Conservation (phyloP, 2,329 filamentous ascomycete species). For the Penicillium sclerotiorum region DNA sequence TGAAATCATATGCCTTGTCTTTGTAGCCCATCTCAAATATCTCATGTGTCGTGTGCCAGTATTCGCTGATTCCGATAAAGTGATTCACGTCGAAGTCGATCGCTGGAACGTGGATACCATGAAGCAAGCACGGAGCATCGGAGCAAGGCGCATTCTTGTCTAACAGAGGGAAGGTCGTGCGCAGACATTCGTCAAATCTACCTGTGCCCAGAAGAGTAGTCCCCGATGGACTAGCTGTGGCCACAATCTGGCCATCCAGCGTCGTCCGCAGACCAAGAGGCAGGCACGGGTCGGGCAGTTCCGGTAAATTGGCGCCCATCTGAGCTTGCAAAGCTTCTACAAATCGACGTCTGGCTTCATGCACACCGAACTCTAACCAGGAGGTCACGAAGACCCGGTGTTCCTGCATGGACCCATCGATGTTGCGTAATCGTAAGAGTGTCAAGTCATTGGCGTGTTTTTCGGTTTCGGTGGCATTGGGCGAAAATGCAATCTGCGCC, state of each 20-base stretch:
- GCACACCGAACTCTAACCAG: constrained; percentile 97
- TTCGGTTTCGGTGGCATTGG: constrained; percentile 84
- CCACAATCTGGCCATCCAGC: constrained; percentile 64
- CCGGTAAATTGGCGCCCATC: constrained; percentile 60
- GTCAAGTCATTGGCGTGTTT: constrained; percentile 91
- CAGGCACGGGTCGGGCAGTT: constrained; percentile 88
- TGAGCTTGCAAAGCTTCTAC: constrained; percentile 73
- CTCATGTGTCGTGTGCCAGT: constrained; percentile 97
- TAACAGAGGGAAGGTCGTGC: constrained; percentile 78
- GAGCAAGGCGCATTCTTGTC: constrained; percentile 85
- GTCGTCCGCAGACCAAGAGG: constrained; percentile 75
- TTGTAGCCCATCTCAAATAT: constrained; percentile 80
- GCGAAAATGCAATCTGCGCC: constrained; percentile 96
- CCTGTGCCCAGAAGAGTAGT: constrained; percentile 78
- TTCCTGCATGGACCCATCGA: constrained; percentile 76
- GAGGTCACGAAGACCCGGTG: constrained; percentile 93
- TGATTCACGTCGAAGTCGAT: constrained; percentile 98
- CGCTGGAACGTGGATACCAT: constrained; percentile 88
- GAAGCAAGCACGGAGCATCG: constrained; percentile 82
- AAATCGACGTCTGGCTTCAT: constrained; percentile 84
- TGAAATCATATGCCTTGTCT: constrained; percentile 82
- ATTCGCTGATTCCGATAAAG: constrained; percentile 96
- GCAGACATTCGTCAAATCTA: constrained; percentile 80
- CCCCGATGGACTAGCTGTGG: constrained; percentile 41
- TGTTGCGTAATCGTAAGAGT: constrained; percentile 77